These are phyloP conservation scores for Talaromyces sp. DNA, from an alignment of 2,329 filamentous ascomycete species.

Conservation along the genomic window DNA sequence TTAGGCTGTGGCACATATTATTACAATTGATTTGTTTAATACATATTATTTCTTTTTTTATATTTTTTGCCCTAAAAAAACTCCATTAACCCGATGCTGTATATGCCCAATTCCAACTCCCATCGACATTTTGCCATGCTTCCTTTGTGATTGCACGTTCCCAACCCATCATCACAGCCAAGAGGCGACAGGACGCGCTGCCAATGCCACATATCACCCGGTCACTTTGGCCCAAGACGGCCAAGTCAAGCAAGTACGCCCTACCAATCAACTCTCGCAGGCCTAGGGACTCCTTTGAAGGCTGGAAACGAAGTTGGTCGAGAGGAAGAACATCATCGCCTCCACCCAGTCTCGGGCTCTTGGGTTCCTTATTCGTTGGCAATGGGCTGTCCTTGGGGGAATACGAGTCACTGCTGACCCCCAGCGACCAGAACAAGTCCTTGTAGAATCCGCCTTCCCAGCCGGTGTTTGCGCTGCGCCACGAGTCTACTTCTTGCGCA, in stretches of 20 bases:
- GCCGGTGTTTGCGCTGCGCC: conserved; percentile 63
- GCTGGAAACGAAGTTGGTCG: conserved; percentile 16
- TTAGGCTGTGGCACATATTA: neutral
- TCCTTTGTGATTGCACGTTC: conserved; percentile 55
- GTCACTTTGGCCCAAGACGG: conserved; percentile 65
- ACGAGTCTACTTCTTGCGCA: neutral
- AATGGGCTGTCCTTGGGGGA: conserved; percentile 26
- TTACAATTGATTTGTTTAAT: neutral
- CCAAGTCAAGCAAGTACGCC: conserved; percentile 77
- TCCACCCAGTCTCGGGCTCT: neutral
- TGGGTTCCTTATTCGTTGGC: conserved; percentile 15
- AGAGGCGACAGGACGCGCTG: conserved; percentile 56
- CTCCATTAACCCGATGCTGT: neutral
- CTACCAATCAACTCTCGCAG: conserved; percentile 69
- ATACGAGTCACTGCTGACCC: conserved; percentile 23
- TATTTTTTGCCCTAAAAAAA: neutral
- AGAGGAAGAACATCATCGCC: neutral
- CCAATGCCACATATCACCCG: conserved; percentile 71
- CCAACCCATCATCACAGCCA: conserved; percentile 87
- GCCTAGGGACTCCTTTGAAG: conserved; percentile 48
- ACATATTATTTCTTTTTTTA: neutral
- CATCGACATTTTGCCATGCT: conserved; percentile 76
- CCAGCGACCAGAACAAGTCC: conserved; percentile 75
- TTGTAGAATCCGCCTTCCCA: conserved; percentile 88
- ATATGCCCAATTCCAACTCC: conserved; percentile 56